phyloP scores from a whole-genome alignment of 1,139 yeast genomes.

The Suzukiozyma palmioleophila region DNA sequence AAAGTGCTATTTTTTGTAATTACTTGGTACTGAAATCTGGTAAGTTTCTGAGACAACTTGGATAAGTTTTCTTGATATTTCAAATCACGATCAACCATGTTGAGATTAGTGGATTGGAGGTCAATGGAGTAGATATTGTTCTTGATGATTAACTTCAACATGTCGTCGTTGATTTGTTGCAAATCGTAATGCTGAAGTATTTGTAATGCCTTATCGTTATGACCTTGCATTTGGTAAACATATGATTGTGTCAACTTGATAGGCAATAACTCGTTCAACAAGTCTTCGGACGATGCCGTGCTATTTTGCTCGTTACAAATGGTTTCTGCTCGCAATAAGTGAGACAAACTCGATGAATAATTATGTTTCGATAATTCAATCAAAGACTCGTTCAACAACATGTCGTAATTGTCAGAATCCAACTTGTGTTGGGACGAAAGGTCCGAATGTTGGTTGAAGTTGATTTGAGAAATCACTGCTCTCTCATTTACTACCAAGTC shows the following conservation, averaged over 20 bases:
- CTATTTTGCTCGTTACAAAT: constrained; percentile 39
- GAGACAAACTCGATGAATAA: constrained; percentile 37
- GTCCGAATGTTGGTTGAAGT: constrained; percentile 12
- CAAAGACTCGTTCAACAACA: constrained; percentile 64
- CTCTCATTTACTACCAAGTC: constrained; percentile 70
- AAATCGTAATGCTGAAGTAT: constrained; percentile 26
- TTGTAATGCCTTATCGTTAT: constrained; percentile 36
- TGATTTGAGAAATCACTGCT: constrained; percentile 60
- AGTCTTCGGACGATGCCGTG: constrained; percentile 33
- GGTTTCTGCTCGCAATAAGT: constrained; percentile 49
- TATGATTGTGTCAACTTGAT: constrained; percentile 69
- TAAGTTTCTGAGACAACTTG: constrained; percentile 34
- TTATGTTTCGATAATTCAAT: constrained; percentile 45
- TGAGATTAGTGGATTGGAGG: constrained; percentile 21
- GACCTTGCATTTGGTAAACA: constrained; percentile 48
- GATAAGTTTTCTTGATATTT: constrained; percentile 36
- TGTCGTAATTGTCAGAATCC: constrained; percentile 27
- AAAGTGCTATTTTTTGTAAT: constrained; percentile 43
- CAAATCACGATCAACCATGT: constrained; percentile 41
- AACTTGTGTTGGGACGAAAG: constrained; percentile 6
- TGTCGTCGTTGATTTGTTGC: constrained; percentile 23
- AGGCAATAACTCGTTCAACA: constrained; percentile 51
- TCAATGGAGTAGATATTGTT: constrained; percentile 27
- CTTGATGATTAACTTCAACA: constrained; percentile 28
- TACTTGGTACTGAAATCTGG: constrained; percentile 37